Evolutionary conservation across 257 asterid species (phyloP).

Genomic region (Lithospermum erythrorhizon): DNA sequence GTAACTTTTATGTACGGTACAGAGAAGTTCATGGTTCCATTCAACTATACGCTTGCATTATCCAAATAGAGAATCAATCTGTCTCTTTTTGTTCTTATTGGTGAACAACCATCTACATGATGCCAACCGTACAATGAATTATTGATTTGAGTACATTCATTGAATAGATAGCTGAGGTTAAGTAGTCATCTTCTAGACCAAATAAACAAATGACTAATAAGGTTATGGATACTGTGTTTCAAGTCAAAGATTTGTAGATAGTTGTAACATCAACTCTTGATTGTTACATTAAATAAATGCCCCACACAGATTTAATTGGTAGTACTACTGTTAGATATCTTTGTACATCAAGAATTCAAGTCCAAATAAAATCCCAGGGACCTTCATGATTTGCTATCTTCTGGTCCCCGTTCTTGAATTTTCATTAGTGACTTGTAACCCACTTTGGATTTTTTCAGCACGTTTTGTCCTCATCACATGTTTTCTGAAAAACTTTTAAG

Average conservation of each 20-base stretch:
- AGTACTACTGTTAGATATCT: background rate
- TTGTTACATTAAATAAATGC: background rate
- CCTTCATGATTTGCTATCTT: too few relatives aligned
- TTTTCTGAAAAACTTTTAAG: too few relatives aligned
- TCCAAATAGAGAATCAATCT: background rate
- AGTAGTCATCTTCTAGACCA: background rate
- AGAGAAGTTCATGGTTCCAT: background rate
- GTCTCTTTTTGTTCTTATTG: background rate
- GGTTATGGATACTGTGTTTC: background rate
- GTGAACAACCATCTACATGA: background rate
- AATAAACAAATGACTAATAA: background rate
- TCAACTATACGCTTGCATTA: background rate
- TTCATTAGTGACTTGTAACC: too few relatives aligned
- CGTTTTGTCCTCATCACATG: too few relatives aligned
- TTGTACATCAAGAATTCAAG: background rate
- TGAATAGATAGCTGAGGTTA: background rate
- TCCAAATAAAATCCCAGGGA: background rate
- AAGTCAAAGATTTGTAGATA: background rate
- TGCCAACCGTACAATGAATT: background rate
- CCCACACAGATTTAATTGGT: background rate
- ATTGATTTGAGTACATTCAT: background rate
- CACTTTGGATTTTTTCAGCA: too few relatives aligned
- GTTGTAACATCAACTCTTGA: too few relatives aligned
- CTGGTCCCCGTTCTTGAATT: too few relatives aligned
- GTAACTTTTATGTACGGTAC: too few relatives aligned